Evolutionary conservation across 495 filamentous ascomycete species (phyloP).

Genomic region (Talaromyces wortmannii): DNA sequence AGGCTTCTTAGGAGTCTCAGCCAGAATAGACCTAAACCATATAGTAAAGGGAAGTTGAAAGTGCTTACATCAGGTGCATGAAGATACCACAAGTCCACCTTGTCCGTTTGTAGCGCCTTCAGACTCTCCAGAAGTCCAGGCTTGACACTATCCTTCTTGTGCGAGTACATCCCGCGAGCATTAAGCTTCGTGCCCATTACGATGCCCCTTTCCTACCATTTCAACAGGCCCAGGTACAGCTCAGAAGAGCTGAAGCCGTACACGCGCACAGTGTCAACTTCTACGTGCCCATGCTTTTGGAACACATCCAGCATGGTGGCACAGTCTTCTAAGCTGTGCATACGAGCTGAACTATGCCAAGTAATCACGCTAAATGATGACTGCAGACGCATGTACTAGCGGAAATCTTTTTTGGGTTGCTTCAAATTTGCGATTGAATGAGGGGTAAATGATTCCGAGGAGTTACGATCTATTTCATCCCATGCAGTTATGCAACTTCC

Average conservation of each 20-base stretch:
- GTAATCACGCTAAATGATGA: too few relatives aligned
- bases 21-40: too few relatives aligned
- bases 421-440: too few relatives aligned
- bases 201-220: slow-evolving; percentile 41
- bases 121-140: slow-evolving; percentile 11
- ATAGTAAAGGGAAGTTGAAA: too few relatives aligned
- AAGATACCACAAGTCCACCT: slow-evolving; percentile 2
- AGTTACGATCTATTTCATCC: too few relatives aligned
- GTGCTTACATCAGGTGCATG: too few relatives aligned
- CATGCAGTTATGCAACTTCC: too few relatives aligned
- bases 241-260: slow-evolving; percentile 47
- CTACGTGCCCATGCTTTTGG: slow-evolving; percentile 46
- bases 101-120: slow-evolving; percentile 24
- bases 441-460: too few relatives aligned
- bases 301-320: slow-evolving; percentile 42
- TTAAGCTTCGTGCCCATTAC: slow-evolving; percentile 48
- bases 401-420: too few relatives aligned
- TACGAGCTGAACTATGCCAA: slow-evolving; percentile 4
- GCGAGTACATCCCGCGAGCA: slow-evolving; percentile 9
- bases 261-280: slow-evolving; percentile 49
- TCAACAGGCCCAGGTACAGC: slow-evolving; percentile 33
- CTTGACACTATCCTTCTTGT: slow-evolving; percentile 5
- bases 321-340: slow-evolving; percentile 11
- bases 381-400: too few relatives aligned
- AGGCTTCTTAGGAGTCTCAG: too few relatives aligned